These are phyloP conservation scores for Blastocystis sp. DNA, from an alignment of 352 stramenopile species.

Conservation along the genomic window DNA sequence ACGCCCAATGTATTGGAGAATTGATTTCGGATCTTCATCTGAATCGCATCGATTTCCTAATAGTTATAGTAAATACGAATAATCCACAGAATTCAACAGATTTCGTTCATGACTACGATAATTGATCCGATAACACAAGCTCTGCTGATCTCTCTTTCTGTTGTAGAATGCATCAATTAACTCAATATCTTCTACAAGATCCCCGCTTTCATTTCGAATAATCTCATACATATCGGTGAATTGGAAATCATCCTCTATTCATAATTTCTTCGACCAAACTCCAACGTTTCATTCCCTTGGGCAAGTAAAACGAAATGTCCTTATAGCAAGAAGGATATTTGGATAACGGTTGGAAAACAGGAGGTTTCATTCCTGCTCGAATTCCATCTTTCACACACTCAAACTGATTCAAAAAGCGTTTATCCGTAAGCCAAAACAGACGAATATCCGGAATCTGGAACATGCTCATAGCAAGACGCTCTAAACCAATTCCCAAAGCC, in stretches of 20 bases:
- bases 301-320: constrained; percentile 95
- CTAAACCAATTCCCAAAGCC: constrained; percentile 94
- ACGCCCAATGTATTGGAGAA: constrained; percentile 75
- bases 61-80: background rate
- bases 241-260: constrained; percentile 72
- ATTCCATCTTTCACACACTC: constrained; percentile 54
- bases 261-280: background rate
- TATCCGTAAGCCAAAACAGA: constrained; percentile 93
- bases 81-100: constrained; percentile 67
- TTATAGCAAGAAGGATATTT: constrained; percentile 97
- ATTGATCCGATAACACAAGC: constrained; percentile 93
- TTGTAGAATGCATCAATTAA: constrained; percentile 93
- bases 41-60: constrained; percentile 89
- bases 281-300: constrained; percentile 63
- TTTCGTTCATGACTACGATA: constrained; percentile 96
- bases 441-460: constrained; percentile 98
- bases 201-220: constrained; percentile 85
- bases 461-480: constrained; percentile 95
- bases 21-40: constrained; percentile 78
- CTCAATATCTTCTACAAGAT: constrained; percentile 86
- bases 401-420: constrained; percentile 73
- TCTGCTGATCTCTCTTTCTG: constrained; percentile 85
- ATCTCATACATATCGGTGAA: constrained; percentile 95
- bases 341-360: constrained; percentile 87
- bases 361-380: background rate